Evolutionary conservation across 2,329 filamentous ascomycete genomes (phyloP).

Genomic region (Macrophomina tecta): DNA sequence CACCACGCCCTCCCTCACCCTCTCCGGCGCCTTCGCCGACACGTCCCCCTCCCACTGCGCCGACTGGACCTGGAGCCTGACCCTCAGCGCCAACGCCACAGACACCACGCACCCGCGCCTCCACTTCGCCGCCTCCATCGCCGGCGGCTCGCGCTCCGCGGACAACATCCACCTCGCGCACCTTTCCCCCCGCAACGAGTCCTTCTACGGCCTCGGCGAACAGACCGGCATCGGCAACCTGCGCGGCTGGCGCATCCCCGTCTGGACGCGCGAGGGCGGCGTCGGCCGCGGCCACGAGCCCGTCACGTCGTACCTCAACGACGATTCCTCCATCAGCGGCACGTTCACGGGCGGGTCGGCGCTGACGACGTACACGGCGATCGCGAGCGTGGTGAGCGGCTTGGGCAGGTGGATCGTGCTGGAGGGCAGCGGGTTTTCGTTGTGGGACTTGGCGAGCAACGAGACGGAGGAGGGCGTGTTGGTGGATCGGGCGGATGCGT

Average conservation of each 20-base stretch:
- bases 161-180: conserved; percentile 35
- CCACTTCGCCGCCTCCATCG: conserved; percentile 2
- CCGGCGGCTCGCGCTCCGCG: not conserved
- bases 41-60: not conserved
- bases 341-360: conserved; percentile 39
- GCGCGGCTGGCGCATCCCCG: conserved; percentile 37
- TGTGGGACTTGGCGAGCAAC: conserved; percentile 41
- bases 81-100: not conserved
- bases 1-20: not conserved
- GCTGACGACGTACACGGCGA: conserved; percentile 44
- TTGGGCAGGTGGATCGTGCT: conserved; percentile 38
- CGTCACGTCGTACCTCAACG: conserved; percentile 35
- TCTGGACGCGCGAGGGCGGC: conserved; percentile 39
- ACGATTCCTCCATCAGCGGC: conserved; percentile 28
- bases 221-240: conserved; percentile 38
- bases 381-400: conserved; percentile 42
- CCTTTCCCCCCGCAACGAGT: conserved; percentile 33
- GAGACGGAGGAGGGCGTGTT: not conserved
- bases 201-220: conserved; percentile 38
- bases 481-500: conserved; percentile 6
- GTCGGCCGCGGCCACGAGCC: conserved; percentile 39
- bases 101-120: not conserved
- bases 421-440: conserved; percentile 42
- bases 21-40: conserved; percentile 24
- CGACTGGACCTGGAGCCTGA: conserved; percentile 16